phyloP scores from a whole-genome alignment of 2,329 filamentous ascomycete species.

The Pleomassaria siparia region DNA sequence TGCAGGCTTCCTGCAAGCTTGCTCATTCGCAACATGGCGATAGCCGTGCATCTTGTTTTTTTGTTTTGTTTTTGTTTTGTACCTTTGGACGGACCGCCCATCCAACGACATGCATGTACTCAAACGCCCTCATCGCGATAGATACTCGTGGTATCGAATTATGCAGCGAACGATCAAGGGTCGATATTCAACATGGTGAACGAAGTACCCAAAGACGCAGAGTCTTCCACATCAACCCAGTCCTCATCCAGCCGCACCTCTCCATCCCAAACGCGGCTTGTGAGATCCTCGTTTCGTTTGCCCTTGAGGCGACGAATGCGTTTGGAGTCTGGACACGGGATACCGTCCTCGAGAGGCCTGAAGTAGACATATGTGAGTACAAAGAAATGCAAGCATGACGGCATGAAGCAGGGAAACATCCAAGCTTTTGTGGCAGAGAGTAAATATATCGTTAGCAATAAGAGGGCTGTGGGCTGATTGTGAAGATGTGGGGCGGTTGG shows the following conservation, averaged over 20 bases:
- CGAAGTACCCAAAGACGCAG: too few species aligned
- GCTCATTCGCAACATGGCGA: too few species aligned
- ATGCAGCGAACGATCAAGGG: too few species aligned
- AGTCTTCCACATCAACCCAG: not conserved
- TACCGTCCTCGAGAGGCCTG: not conserved
- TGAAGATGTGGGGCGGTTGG: not conserved
- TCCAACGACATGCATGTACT: too few species aligned
- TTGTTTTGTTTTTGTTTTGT: too few species aligned
- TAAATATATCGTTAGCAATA: not conserved
- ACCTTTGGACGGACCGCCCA: too few species aligned
- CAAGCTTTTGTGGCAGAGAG: not conserved
- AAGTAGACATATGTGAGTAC: not conserved
- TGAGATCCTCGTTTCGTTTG: not conserved
- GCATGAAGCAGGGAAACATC: not conserved
- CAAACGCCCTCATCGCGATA: too few species aligned
- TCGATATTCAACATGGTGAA: too few species aligned
- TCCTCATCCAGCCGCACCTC: not conserved
- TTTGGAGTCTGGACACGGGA: not conserved
- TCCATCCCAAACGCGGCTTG: constrained; percentile 3
- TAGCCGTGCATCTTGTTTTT: too few species aligned
- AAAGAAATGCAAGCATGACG: not conserved
- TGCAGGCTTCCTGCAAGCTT: too few species aligned
- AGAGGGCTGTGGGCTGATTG: not conserved
- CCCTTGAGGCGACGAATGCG: not conserved
- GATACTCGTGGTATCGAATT: too few species aligned